A percentile compares a stretch with the other conserved stretches of the same genome.
These are phyloP conservation scores for Aspergillus kassunensis DNA, from an alignment of 495 filamentous ascomycete species.

Conservation along the genomic window DNA sequence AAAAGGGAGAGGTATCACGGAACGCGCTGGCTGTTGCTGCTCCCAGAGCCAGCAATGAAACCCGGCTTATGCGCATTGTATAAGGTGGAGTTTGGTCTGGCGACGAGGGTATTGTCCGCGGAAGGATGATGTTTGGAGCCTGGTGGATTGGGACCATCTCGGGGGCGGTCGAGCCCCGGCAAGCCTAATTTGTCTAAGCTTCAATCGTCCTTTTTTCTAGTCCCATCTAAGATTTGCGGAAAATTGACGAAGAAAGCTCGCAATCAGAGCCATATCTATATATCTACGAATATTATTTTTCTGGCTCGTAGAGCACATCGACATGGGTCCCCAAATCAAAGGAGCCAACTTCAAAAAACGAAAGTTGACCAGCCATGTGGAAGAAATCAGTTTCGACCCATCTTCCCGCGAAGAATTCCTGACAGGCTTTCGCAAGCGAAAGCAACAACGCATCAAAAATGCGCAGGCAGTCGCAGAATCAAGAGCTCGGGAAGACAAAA, in stretches of 20 bases:
- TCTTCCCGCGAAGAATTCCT: conserved; percentile 76
- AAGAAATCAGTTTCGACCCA: conserved; percentile 81
- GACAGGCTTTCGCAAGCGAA: conserved; percentile 95
- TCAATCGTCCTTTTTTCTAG: conserved; percentile 11
- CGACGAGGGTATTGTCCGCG: conserved; percentile 8
- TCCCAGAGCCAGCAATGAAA: conserved; percentile 59
- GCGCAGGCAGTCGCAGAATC: conserved; percentile 74
- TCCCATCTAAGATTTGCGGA: background rate
- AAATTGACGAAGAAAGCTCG: too few relatives aligned
- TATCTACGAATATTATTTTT: conserved; percentile 1
- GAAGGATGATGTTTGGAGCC: conserved; percentile 19
- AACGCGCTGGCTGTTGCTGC: conserved; percentile 63
- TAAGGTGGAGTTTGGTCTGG: conserved; percentile 20
- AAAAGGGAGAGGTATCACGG: conserved; percentile 79
- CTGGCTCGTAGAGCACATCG: background rate
- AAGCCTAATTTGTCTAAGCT: background rate
- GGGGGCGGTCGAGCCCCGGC: conserved; percentile 26
- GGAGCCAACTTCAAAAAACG: conserved; percentile 56
- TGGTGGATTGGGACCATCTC: conserved; percentile 15
- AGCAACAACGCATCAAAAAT: conserved; percentile 73
- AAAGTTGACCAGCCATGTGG: conserved; percentile 55
- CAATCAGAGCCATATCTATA: too few relatives aligned
- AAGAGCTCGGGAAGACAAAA: conserved; percentile 68
- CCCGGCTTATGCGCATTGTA: conserved; percentile 58
- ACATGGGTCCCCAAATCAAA: conserved; percentile 36